These are phyloP conservation scores for Clitocybe nebularis DNA, from an alignment of 1,284 basidiomycete species.

Conservation along the genomic window DNA sequence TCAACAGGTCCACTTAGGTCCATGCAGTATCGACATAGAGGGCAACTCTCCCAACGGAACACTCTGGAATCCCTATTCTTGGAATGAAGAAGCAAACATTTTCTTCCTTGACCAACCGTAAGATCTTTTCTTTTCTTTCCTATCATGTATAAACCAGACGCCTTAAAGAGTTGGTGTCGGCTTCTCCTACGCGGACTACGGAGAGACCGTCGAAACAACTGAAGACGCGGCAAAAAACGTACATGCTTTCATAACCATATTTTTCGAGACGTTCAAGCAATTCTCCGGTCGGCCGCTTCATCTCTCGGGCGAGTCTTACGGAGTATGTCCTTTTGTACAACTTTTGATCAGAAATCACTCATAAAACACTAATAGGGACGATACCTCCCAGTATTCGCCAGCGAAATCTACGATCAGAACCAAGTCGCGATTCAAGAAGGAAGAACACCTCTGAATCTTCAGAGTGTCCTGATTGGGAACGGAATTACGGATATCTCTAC, in stretches of 20 bases:
- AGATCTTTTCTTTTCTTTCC: conserved; percentile 33
- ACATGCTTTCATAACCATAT: conserved; percentile 68
- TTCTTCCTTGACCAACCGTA: conserved; percentile 73
- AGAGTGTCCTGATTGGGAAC: conserved; percentile 60
- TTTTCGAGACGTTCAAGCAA: conserved; percentile 72
- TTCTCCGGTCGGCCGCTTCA: conserved; percentile 63
- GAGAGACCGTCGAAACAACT: conserved; percentile 54
- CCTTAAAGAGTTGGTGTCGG: conserved; percentile 41
- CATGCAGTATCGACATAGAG: conserved; percentile 53
- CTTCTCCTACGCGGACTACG: conserved; percentile 48
- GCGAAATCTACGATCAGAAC: conserved; percentile 77
- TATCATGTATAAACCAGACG: conserved; percentile 21
- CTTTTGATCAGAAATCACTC: background rate
- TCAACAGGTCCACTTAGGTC: conserved; percentile 33
- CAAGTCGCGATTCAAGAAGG: conserved; percentile 48
- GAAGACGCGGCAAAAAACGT: conserved; percentile 73
- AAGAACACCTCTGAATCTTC: conserved; percentile 64
- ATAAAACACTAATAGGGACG: conserved; percentile 48
- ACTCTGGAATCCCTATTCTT: conserved; percentile 60
- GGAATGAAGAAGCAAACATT: conserved; percentile 68
- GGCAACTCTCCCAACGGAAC: conserved; percentile 45
- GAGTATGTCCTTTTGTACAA: conserved; percentile 29
- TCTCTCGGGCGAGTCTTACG: conserved; percentile 70
- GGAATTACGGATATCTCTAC: conserved; percentile 62
- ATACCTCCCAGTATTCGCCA: conserved; percentile 79